Evolutionary conservation across 441 rosid genomes (phyloP), one percentile per base, ranked within the genome.

Genomic region (Macaranga tanarius): DNA sequence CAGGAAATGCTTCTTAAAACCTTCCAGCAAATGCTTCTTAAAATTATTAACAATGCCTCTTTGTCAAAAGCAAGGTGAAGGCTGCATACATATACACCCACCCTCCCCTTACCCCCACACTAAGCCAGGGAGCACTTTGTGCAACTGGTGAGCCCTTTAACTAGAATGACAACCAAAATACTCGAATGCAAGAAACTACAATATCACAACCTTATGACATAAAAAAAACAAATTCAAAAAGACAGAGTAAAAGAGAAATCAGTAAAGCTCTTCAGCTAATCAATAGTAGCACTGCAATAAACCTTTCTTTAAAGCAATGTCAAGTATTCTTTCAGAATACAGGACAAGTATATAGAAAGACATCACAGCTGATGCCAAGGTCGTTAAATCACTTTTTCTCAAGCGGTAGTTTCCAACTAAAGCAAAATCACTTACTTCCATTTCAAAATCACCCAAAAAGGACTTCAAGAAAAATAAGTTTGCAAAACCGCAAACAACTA

Each of bases 401-500:
- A n/a, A 52, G 57, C 11, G 19, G 3, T 1, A 57, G 15, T 2
- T 10, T 57, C 23, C 61, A 23, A 57, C 26, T 2, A 65, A 65
- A 23, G 40, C 11, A 16, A 63, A 17, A 65, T 8, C 2, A 13
- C 31, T 20, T 40, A 66, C 23, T 34, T 8, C 65, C 45, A 31
- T 19, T 34, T 61, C 17, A 5, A 38, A 31, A 67, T 8, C 71
- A 3, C 60, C 31, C 15, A 34, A 20, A 26, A 25, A 52, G 42
- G 20, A 50, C 26, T 23, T n/a, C 51, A 42, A 17, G 11, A 55
- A 34, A 34, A 25, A 7, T 34, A 16, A 20, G 65, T 22, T 57
- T 57, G 44, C 60, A 74, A 48, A 48, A 48, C 52, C 13, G 58
- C 47, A 42, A 42, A 77, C 40, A 40, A 70, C 56, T 11, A 34